These are phyloP conservation scores for Cercophora scortea DNA, from an alignment of 495 filamentous ascomycete genomes.

Conservation along the genomic window DNA sequence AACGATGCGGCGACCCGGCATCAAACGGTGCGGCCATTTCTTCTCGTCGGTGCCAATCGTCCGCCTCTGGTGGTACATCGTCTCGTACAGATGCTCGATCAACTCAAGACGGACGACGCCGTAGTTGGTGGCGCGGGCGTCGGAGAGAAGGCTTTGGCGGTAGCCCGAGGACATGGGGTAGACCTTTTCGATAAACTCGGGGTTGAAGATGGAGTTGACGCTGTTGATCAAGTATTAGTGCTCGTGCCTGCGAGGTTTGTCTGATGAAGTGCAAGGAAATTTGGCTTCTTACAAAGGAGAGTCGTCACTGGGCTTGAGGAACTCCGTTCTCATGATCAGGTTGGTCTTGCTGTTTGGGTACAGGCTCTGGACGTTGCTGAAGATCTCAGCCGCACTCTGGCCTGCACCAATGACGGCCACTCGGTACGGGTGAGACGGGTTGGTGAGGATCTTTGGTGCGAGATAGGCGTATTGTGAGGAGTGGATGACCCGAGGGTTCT, in stretches of 20 bases:
- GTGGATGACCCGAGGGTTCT: slow-evolving; percentile 66
- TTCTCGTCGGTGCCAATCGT: slow-evolving; percentile 55
- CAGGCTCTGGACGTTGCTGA: slow-evolving; percentile 73
- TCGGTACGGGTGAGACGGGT: slow-evolving; percentile 50
- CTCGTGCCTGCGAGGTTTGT: background rate
- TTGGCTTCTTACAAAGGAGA: slow-evolving; percentile 74
- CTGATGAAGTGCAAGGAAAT: background rate
- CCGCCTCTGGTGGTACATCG: slow-evolving; percentile 76
- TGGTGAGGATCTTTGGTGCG: slow-evolving; percentile 51
- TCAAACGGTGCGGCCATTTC: slow-evolving; percentile 74
- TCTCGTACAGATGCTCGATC: slow-evolving; percentile 78
- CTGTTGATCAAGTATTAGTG: slow-evolving; percentile 33
- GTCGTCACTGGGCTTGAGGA: slow-evolving; percentile 85
- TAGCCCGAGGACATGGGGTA: slow-evolving; percentile 55
- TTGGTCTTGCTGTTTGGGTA: slow-evolving; percentile 74
- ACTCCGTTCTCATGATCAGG: slow-evolving; percentile 69
- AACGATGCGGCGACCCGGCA: slow-evolving; percentile 55
- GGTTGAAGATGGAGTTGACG: slow-evolving; percentile 95
- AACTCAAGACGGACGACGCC: slow-evolving; percentile 82
- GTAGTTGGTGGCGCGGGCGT: slow-evolving; percentile 81
- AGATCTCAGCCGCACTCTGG: slow-evolving; percentile 93
- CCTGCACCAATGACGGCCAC: slow-evolving; percentile 83
- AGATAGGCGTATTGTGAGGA: slow-evolving; percentile 76
- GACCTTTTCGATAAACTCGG: slow-evolving; percentile 65
- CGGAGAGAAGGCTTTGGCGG: slow-evolving; percentile 52